Evolutionary conservation across 176 grass and related monocot genomes (phyloP).

Genomic region (Carex cristatella): DNA sequence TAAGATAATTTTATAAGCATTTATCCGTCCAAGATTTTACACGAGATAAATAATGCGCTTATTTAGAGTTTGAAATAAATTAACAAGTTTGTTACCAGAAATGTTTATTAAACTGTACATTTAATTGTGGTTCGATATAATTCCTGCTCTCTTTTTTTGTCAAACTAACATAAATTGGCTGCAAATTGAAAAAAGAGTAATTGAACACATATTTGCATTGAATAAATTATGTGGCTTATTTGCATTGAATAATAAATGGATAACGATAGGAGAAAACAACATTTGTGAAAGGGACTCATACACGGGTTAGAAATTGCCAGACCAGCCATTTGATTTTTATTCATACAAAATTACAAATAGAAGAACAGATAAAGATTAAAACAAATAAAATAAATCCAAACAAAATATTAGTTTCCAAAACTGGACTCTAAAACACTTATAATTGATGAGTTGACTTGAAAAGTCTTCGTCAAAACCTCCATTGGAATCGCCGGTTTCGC

Average conservation of each 20-base stretch:
- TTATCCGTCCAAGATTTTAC: neutral
- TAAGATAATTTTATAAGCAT: no score
- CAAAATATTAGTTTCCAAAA: conserved; percentile 24
- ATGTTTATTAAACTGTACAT: neutral
- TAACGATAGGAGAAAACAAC: neutral
- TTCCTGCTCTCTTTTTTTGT: neutral
- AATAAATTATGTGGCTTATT: neutral
- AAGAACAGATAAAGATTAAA: neutral
- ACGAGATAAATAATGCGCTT: neutral
- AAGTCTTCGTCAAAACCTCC: conserved; percentile 55
- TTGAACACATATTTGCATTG: no score
- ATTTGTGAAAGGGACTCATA: neutral
- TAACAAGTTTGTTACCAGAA: neutral
- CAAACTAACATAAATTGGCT: neutral
- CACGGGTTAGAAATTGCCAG: neutral
- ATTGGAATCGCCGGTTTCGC: conserved; percentile 48
- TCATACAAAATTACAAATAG: neutral
- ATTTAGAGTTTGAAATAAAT: neutral
- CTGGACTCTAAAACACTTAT: conserved; percentile 59
- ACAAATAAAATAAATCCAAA: neutral
- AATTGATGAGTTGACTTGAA: conserved; percentile 46
- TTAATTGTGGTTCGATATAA: neutral
- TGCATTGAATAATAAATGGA: neutral
- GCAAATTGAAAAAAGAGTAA: neutral
- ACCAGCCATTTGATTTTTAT: neutral